Evolutionary conservation across 2,329 filamentous ascomycete genomes (phyloP).

Genomic region (Neospermospora avenae): DNA sequence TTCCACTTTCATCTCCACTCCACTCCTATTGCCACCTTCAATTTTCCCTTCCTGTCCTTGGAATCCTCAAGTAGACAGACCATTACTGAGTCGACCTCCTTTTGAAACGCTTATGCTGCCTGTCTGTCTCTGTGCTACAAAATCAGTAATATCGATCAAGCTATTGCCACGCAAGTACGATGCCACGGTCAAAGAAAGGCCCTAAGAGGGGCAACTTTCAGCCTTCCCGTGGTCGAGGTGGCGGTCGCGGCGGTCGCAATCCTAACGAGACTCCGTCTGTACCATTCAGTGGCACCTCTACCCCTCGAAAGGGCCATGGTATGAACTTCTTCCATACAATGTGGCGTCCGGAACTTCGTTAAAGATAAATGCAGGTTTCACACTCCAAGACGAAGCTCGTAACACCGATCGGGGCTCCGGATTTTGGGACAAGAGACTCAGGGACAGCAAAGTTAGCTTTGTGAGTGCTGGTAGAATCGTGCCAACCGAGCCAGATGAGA

Average conservation of each 20-base stretch:
- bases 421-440: conserved; percentile 48
- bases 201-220: conserved; percentile 18
- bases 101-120: not conserved
- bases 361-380: conserved; percentile 29
- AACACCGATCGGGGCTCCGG: conserved; percentile 51
- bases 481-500: conserved; percentile 28
- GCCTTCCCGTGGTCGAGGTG: not conserved
- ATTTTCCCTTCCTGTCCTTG: not conserved
- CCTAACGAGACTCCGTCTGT: conserved; percentile 18
- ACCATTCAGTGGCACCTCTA: conserved; percentile 23
- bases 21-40: not conserved
- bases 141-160: not conserved
- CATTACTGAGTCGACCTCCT: not conserved
- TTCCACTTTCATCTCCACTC: not conserved
- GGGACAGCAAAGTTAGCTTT: conserved; percentile 55
- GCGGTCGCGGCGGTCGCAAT: conserved; percentile 11
- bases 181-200: conserved; percentile 24
- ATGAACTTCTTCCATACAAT: conserved; percentile 12
- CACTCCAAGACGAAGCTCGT: conserved; percentile 53
- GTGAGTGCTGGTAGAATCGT: conserved; percentile 54
- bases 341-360: not conserved
- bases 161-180: not conserved
- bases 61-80: too few relatives aligned
- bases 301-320: conserved; percentile 15
- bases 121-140: not conserved